Percentiles rank a stretch among this genome's conserved stretches.
These are phyloP conservation scores for Trichoderma aggressivum DNA, from an alignment of 2,329 filamentous ascomycete genomes.

Conservation along the genomic window DNA sequence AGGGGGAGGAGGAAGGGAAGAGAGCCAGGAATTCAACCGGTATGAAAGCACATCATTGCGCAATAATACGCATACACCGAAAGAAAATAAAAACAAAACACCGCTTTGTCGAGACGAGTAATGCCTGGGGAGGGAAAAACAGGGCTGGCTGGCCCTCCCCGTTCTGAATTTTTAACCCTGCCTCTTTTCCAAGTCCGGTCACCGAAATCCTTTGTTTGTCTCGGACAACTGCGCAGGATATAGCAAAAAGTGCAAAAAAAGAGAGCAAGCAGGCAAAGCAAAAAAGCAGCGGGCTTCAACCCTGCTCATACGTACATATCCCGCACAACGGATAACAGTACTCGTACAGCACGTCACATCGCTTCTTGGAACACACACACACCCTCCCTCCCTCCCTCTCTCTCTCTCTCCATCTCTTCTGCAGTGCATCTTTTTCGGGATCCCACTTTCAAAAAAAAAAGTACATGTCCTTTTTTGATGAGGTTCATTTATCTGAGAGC, in stretches of 20 bases:
- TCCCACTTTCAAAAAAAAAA: background rate
- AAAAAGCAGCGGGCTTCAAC: background rate
- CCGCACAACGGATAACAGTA: background rate
- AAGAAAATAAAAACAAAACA: too few species aligned
- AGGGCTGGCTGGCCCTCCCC: background rate
- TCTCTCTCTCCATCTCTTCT: background rate
- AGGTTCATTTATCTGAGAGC: background rate
- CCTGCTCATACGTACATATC: background rate
- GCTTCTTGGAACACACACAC: background rate
- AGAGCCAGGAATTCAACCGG: background rate
- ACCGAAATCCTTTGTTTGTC: background rate
- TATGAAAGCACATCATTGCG: background rate
- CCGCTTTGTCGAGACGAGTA: background rate
- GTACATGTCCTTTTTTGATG: background rate
- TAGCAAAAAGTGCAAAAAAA: background rate
- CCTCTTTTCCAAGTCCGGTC: background rate
- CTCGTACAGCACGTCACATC: constrained; percentile 8
- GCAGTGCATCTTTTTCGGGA: background rate
- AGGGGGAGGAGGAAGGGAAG: background rate
- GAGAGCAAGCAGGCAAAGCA: background rate
- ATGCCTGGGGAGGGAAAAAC: background rate
- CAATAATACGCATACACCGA: background rate
- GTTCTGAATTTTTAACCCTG: background rate
- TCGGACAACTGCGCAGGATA: background rate
- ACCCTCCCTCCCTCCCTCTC: too few species aligned